Percentiles rank a stretch among this genome's conserved stretches.
Conservation (phyloP, 148 eudicot species). For the Chenopodium berlandieri region DNA sequence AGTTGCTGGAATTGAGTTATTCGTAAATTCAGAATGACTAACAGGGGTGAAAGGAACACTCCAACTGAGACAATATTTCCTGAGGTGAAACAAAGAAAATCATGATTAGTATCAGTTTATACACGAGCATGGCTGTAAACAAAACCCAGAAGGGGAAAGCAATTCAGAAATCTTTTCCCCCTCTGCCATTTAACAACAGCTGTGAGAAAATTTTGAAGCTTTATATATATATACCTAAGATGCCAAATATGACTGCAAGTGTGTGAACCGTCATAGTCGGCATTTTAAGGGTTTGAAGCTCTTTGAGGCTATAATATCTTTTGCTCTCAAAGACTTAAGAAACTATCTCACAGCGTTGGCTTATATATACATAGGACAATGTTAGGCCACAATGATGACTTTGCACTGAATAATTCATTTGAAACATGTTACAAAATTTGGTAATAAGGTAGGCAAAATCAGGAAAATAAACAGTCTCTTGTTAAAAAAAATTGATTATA, state of each 20-base stretch:
- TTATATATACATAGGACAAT: constrained; percentile 25
- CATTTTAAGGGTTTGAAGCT: constrained; percentile 27
- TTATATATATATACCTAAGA: constrained; percentile 32
- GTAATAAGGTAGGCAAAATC: constrained; percentile 27
- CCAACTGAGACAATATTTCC: constrained; percentile 34
- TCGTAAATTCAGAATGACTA: constrained; percentile 9
- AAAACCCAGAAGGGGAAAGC: not conserved
- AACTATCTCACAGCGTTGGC: constrained; percentile 16
- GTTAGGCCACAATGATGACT: constrained; percentile 26
- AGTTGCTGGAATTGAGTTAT: not conserved
- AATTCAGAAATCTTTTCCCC: not conserved
- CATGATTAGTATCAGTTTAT: constrained; percentile 12
- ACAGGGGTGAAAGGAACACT: constrained; percentile 30
- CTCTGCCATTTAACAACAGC: not conserved
- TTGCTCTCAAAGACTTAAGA: constrained; percentile 29
- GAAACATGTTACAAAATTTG: constrained; percentile 15
- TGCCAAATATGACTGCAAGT: constrained; percentile 40
- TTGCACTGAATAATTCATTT: not conserved
- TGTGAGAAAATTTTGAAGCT: constrained; percentile 5
- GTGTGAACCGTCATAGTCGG: constrained; percentile 12
- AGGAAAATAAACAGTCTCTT: constrained; percentile 17
- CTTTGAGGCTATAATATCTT: constrained; percentile 10
- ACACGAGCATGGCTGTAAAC: not conserved
- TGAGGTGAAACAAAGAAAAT: constrained; percentile 17
- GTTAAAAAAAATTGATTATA: not conserved